Base-by-base conservation (phyloP, 495 filamentous ascomycete species). In the Hypoxylon fuscum region DNA sequence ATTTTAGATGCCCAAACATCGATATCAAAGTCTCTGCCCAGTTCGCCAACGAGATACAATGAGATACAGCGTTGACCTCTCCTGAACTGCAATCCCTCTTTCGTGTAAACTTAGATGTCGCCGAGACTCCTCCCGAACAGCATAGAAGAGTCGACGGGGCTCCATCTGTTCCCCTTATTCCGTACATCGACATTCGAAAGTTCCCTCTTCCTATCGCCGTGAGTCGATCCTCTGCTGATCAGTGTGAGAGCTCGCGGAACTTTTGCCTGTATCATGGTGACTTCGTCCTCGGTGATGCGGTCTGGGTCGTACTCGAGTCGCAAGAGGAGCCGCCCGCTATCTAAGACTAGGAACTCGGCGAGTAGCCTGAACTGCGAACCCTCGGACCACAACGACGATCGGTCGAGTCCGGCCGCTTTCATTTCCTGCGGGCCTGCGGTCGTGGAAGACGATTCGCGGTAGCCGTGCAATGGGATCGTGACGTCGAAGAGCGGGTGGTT, bases 391-490 rank as follows among this genome's bases (percentile, higher is more conserved):
- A 35, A 35, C 32, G 32, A 35, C 5, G 32, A 35, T 14, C 32
- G 32, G 12, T 35, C 12, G 32, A 35, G 12, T 12, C 32, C 32
- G 32, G 32, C 5, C 5, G 25, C 32, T 10, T 35, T 35, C 32
- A 14, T 35, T 14, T 35, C 32, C 11, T 5, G 11, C 12, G 32
- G 32, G 12, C 12, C 32, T 2, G 32, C 32, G 2, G 32, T 10
- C 32, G 12, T 14, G 7, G 64, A 34, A 15, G 34, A 15, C 17
- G 55, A n/a, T 20, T 23, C 46, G 2, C 45, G 9, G 5, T 31
- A 3, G 1, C 10, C 37, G 40, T 75, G 73, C 58, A 74, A 72
- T 10, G 73, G 70, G 2, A 75, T 71, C 64, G 74, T 70, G n/a
- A 62, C 56, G 40, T 75, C 71, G 21, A 72, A 66, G 5, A 75